Conservation (phyloP, 768 basidiomycete genomes). For the Termitomyces bulborhizus region DNA sequence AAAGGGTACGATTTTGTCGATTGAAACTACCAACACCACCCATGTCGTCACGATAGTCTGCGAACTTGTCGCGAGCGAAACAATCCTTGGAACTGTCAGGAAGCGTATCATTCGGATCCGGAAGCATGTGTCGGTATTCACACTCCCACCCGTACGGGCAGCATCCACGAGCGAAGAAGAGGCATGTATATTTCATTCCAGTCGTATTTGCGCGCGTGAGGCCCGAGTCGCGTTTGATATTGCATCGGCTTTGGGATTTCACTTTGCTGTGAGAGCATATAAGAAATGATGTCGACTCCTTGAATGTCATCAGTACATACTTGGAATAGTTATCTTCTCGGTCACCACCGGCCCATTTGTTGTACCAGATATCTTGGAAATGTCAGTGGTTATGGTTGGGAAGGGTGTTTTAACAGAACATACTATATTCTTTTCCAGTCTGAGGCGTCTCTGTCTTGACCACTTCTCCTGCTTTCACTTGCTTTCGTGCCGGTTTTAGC, state of each 20-base stretch:
- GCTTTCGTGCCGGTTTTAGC: conserved; percentile 87
- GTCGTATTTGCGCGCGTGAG: conserved; percentile 94
- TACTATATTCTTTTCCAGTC: conserved; percentile 95
- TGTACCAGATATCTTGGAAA: conserved; percentile 88
- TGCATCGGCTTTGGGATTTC: conserved; percentile 90
- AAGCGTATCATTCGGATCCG: conserved; percentile 57
- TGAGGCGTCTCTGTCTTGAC: conserved; percentile 85
- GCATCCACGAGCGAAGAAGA: conserved; percentile 94
- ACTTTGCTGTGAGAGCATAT: conserved; percentile 57
- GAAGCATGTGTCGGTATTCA: conserved; percentile 89
- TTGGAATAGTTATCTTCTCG: conserved; percentile 95
- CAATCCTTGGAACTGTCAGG: conserved; percentile 95
- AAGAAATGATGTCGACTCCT: neutral
- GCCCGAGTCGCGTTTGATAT: conserved; percentile 82
- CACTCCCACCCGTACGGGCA: conserved; percentile 99
- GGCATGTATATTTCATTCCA: conserved; percentile 87
- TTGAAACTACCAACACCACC: conserved; percentile 98
- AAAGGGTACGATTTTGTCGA: conserved; percentile 89
- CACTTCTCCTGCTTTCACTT: conserved; percentile 86
- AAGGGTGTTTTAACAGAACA: conserved; percentile 22
- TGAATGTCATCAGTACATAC: conserved; percentile 36
- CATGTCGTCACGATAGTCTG: conserved; percentile 99
- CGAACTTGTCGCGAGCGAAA: conserved; percentile 94
- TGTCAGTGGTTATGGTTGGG: conserved; percentile 1
- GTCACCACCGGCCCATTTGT: conserved; percentile 99